phyloP scores from a whole-genome alignment of 306 rosid species.

The Quercus wislizeni region DNA sequence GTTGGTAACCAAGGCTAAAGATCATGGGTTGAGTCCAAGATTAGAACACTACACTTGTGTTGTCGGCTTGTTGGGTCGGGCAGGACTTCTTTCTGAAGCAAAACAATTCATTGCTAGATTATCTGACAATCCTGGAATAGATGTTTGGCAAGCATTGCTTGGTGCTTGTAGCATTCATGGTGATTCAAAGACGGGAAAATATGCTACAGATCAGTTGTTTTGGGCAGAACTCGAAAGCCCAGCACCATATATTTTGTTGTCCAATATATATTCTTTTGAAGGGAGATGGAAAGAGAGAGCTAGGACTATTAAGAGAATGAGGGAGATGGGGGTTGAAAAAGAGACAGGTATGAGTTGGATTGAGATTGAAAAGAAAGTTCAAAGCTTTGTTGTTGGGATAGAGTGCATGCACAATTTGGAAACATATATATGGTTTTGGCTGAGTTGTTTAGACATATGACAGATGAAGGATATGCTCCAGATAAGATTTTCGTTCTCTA shows the following conservation, averaged over 20 bases:
- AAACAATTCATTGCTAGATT: constrained; percentile 50
- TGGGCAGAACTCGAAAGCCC: constrained; percentile 56
- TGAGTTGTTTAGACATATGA: too few species aligned
- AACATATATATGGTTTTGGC: too few species aligned
- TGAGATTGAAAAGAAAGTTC: constrained; percentile 11
- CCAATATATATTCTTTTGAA: constrained; percentile 78
- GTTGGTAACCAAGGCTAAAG: constrained; percentile 65
- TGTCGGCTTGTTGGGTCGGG: constrained; percentile 92
- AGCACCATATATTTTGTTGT: constrained; percentile 70
- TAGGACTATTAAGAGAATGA: constrained; percentile 64
- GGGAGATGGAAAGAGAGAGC: constrained; percentile 95
- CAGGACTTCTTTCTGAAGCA: constrained; percentile 79
- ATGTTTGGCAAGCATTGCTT: constrained; percentile 88
- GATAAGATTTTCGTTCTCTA: too few species aligned
- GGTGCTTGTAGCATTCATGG: constrained; percentile 83
- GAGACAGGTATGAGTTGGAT: constrained; percentile 85
- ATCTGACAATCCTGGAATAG: constrained; percentile 50
- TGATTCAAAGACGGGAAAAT: constrained; percentile 68
- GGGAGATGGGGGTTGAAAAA: constrained; percentile 66
- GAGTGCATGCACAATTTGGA: too few species aligned
- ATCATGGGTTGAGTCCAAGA: constrained; percentile 59
- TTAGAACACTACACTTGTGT: constrained; percentile 74
- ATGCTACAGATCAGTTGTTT: constrained; percentile 64
- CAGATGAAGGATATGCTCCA: too few species aligned
- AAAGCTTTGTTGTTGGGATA: too few species aligned